Conservation (phyloP, 23 red algal species). For the Gracilaria vermiculophylla region DNA sequence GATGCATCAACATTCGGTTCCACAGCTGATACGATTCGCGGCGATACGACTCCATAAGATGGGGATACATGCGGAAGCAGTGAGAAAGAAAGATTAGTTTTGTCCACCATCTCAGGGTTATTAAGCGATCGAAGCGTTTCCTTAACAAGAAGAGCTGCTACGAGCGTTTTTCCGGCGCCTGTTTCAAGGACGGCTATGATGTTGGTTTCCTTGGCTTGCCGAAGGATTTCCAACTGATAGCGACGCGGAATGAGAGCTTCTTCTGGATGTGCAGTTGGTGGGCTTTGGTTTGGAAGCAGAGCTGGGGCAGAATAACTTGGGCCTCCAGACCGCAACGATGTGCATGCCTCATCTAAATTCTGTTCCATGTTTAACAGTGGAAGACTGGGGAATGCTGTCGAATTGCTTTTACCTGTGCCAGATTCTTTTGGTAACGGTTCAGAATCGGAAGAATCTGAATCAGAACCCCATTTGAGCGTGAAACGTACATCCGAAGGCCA, state of each 20-base stretch:
- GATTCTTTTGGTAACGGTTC: neutral
- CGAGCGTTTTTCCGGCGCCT: conserved; percentile 65
- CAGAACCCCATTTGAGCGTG: conserved; percentile 21
- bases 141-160: conserved; percentile 32
- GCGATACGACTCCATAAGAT: neutral
- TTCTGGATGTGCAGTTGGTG: neutral
- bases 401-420: too few relatives aligned
- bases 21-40: neutral
- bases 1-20: neutral
- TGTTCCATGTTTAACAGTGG: neutral
- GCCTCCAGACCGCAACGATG: neutral
- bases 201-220: conserved; percentile 44
- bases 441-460: neutral
- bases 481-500: neutral
- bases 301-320: conserved; percentile 14
- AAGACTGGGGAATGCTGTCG: neutral
- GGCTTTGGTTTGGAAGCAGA: neutral
- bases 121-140: conserved; percentile 5
- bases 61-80: neutral
- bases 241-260: conserved; percentile 29
- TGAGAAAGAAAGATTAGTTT: neutral
- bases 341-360: neutral
- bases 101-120: neutral
- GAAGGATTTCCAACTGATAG: conserved; percentile 63
- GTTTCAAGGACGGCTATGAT: conserved; percentile 58